Evolutionary conservation across 2,329 filamentous ascomycete species (phyloP), one percentile per base, ranked within the genome.

Genomic region (Akanthomyces lecanii): DNA sequence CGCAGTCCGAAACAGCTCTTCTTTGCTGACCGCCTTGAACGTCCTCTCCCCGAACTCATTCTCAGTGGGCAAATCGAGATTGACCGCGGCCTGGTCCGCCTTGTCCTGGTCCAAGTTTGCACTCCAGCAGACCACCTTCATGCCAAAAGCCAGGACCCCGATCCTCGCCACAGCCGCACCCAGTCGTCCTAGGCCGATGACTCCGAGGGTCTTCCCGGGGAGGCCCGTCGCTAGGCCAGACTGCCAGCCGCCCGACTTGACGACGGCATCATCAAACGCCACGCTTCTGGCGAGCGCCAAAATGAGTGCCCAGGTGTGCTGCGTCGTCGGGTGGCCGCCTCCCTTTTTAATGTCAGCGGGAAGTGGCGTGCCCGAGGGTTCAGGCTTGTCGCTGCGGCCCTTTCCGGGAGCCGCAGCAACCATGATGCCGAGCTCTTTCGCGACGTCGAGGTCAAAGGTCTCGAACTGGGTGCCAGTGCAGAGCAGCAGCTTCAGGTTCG

Each of bases 91-190:
- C 64, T 77, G 76, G 69, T 89, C 85, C 1, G 87, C 87, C 64
- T 78, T 82, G 63, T 83, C 80, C 70, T 89, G 86, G 30, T 85
- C 87, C 63, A 90, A 70, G 66, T 83, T 88, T 42, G 78, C 75
- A 67, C 85, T 89, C 88, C 88, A 90, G 42, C 82, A 83, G 0
- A 88, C 68, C 1, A 89, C 77, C 10, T 78, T 78, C 87, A 90
- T 89, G 8, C 85, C 87, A 69, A 86, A 90, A 1, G 80, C 85
- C 58, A 83, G 72, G 18, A 80, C 70, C 1, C 82, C 86, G 18
- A 89, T 85, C 64, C 81, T 78, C 1, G 84, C 87, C 18, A 85
- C 81, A 33, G 81, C 80, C 2, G 81, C 79, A 0, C 88, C 88
- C 0, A 90, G 74, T 53, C 83, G 80, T 0, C 88, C 88, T 0